Percentiles rank a stretch among this genome's conserved stretches.
Evolutionary conservation across 2,329 filamentous ascomycete species (phyloP).

Genomic region (Aspergillus transmontanensis): DNA sequence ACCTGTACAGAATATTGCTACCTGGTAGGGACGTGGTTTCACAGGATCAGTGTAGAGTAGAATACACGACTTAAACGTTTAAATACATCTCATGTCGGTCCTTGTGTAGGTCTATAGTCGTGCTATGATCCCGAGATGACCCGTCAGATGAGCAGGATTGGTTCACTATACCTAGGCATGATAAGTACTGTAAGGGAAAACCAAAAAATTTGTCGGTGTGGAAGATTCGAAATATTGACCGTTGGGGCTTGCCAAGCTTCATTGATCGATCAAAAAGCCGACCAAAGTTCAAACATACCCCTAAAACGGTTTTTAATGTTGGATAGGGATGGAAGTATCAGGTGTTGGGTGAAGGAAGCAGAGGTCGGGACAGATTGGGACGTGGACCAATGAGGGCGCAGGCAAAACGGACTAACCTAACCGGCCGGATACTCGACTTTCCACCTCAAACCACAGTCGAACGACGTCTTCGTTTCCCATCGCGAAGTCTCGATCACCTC

Average conservation of each 20-base stretch:
- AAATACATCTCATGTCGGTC: background rate
- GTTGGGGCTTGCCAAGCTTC: background rate
- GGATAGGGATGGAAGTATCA: slow-evolving; percentile 11
- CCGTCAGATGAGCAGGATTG: background rate
- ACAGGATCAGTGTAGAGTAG: slow-evolving; percentile 25
- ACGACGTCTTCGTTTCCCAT: slow-evolving; percentile 36
- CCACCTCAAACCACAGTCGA: slow-evolving; percentile 43
- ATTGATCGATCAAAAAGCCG: background rate
- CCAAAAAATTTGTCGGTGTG: background rate
- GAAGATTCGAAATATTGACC: background rate
- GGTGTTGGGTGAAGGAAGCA: slow-evolving; percentile 11
- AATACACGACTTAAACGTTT: slow-evolving; percentile 18
- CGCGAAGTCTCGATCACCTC: slow-evolving; percentile 29
- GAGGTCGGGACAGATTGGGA: slow-evolving; percentile 21
- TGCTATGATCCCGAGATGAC: background rate
- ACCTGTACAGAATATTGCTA: slow-evolving; percentile 31
- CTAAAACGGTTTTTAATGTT: slow-evolving; percentile 18
- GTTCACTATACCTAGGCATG: too few relatives aligned
- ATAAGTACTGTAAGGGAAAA: background rate
- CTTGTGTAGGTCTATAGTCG: background rate
- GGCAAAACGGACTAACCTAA: slow-evolving; percentile 39
- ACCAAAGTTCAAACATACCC: background rate
- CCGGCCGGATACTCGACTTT: slow-evolving; percentile 41
- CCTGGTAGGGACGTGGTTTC: slow-evolving; percentile 19
- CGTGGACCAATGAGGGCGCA: slow-evolving; percentile 35